phyloP scores from a whole-genome alignment of 2,329 filamentous ascomycete genomes.

The Calonectria multiphialidica region DNA sequence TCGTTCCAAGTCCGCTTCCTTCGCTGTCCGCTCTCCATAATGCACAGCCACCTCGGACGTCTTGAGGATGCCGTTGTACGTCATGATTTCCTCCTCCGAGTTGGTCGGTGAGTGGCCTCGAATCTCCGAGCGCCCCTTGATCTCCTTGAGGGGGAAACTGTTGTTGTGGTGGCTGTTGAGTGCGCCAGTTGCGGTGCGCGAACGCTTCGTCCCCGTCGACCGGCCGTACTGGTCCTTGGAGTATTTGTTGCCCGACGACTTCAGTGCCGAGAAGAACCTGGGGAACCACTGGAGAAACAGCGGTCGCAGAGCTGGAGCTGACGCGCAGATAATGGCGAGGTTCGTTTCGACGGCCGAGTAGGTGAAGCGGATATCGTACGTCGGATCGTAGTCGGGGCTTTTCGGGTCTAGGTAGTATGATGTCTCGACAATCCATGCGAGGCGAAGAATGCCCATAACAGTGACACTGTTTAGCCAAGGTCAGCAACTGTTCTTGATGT shows the following conservation, averaged over 20 bases:
- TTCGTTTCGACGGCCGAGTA: constrained; percentile 51
- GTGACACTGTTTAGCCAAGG: constrained; percentile 45
- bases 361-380: constrained; percentile 50
- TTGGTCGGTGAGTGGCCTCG: constrained; percentile 48
- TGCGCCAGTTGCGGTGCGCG: constrained; percentile 18
- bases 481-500: background rate
- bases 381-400: constrained; percentile 26
- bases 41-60: constrained; percentile 40
- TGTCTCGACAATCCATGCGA: constrained; percentile 43
- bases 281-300: constrained; percentile 51
- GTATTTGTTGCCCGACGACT: constrained; percentile 29
- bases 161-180: constrained; percentile 26
- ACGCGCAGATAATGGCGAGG: constrained; percentile 52
- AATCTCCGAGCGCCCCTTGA: constrained; percentile 48
- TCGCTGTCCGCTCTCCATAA: constrained; percentile 16
- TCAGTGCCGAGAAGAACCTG: constrained; percentile 43
- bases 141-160: constrained; percentile 42
- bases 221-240: constrained; percentile 28
- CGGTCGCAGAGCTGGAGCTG: constrained; percentile 50
- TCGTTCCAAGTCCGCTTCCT: background rate
- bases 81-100: constrained; percentile 55
- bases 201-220: constrained; percentile 23
- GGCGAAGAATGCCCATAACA: constrained; percentile 47
- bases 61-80: constrained; percentile 53
- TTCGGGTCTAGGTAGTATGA: constrained; percentile 27